A percentile compares a stretch with the other conserved stretches of the same genome.
phyloP scores from a whole-genome alignment of 2,329 filamentous ascomycete species.

The Ceratocystis colombiana region DNA sequence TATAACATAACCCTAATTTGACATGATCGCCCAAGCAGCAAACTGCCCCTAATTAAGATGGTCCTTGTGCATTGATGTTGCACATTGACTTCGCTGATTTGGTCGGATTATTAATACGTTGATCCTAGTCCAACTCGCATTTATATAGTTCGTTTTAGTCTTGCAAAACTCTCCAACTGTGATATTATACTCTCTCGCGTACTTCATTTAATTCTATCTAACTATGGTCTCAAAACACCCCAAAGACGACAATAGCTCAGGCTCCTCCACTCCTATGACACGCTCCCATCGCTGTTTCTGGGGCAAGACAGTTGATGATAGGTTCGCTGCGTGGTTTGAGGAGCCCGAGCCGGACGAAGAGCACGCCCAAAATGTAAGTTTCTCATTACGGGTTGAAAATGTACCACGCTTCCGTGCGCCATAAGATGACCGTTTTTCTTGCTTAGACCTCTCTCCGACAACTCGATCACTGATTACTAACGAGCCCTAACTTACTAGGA shows the following conservation, averaged over 20 bases:
- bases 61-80: too few species aligned
- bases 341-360: neutral
- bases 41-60: neutral
- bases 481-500: conserved; percentile 31
- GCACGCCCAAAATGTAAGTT: conserved; percentile 13
- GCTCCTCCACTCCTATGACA: neutral
- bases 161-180: too few species aligned
- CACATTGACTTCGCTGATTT: too few species aligned
- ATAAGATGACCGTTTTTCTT: neutral
- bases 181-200: too few species aligned
- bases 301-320: conserved; percentile 19
- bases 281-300: conserved; percentile 12
- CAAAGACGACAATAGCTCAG: neutral
- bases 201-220: neutral
- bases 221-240: neutral
- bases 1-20: neutral
- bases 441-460: neutral
- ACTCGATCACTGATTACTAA: too few species aligned
- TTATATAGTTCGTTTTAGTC: too few species aligned
- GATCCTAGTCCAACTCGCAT: too few species aligned
- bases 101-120: too few species aligned
- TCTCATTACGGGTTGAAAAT: too few species aligned
- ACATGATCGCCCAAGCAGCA: neutral
- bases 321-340: conserved; percentile 21
- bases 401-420: neutral